Evolutionary conservation across 2,329 filamentous ascomycete genomes (phyloP).

Genomic region (Helminthosporium solani): DNA sequence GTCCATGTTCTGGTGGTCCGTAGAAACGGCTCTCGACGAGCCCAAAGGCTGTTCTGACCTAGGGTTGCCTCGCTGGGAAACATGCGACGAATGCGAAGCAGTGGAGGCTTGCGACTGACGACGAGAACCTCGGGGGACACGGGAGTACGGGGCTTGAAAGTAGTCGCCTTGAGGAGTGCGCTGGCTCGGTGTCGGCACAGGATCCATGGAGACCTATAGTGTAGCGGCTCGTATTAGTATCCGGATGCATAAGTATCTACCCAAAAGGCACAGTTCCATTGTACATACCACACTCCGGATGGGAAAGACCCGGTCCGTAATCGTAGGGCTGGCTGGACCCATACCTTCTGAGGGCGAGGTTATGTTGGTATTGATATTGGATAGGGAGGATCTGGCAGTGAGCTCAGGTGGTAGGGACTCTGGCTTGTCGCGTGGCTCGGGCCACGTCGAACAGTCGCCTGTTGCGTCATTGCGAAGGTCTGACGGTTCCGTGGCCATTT

Average conservation of each 20-base stretch:
- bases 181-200: slow-evolving; percentile 44
- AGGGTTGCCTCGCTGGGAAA: slow-evolving; percentile 18
- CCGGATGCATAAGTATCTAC: not conserved
- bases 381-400: not conserved
- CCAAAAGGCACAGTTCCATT: not conserved
- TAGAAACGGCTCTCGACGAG: slow-evolving; percentile 1
- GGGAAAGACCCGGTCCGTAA: slow-evolving; percentile 70
- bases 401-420: slow-evolving; percentile 8
- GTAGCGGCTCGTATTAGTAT: not conserved
- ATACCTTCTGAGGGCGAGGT: slow-evolving; percentile 21
- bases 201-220: slow-evolving; percentile 64
- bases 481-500: slow-evolving; percentile 12
- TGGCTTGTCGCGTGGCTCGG: slow-evolving; percentile 11
- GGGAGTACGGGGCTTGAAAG: slow-evolving; percentile 37
- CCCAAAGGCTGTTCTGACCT: slow-evolving; percentile 11
- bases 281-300: slow-evolving; percentile 64
- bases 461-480: slow-evolving; percentile 4
- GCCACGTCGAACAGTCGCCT: slow-evolving; percentile 13
- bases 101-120: slow-evolving; percentile 32
- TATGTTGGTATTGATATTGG: not conserved
- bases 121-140: slow-evolving; percentile 20
- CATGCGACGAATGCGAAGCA: slow-evolving; percentile 30
- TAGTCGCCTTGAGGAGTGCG: slow-evolving; percentile 35
- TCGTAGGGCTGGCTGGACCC: slow-evolving; percentile 42
- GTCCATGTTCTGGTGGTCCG: slow-evolving; percentile 9